These are phyloP conservation scores for Lophiotrema nucula DNA, from an alignment of 495 filamentous ascomycete genomes.

Conservation along the genomic window DNA sequence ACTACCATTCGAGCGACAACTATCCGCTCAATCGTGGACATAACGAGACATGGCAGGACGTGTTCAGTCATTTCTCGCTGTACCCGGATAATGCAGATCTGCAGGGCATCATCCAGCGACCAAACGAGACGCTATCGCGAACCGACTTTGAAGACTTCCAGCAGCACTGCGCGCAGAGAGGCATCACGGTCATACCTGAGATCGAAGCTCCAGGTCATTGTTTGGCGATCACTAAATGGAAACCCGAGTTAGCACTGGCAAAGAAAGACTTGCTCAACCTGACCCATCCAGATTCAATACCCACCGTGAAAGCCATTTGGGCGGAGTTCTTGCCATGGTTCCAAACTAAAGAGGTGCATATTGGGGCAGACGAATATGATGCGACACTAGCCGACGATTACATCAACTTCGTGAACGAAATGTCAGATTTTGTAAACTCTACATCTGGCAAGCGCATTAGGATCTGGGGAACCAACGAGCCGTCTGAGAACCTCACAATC, in stretches of 20 bases:
- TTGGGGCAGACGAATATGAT: conserved; percentile 59
- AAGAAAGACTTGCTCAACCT: conserved; percentile 54
- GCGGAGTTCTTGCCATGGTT: conserved; percentile 58
- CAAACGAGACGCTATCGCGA: conserved; percentile 51
- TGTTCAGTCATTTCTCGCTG: conserved; percentile 55
- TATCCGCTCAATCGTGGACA: conserved; percentile 55
- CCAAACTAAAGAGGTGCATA: conserved; percentile 55
- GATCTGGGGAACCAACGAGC: conserved; percentile 57
- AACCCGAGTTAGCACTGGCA: conserved; percentile 53
- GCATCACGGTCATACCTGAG: conserved; percentile 56
- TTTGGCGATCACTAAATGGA: conserved; percentile 57
- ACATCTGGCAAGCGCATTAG: conserved; percentile 49
- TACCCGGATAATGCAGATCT: conserved; percentile 45
- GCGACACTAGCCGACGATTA: conserved; percentile 52
- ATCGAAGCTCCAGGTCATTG: conserved; percentile 57
- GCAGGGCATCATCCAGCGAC: conserved; percentile 46
- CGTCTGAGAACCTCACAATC: conserved; percentile 43
- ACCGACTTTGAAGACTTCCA: conserved; percentile 53
- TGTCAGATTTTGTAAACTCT: conserved; percentile 47
- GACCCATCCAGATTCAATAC: conserved; percentile 54
- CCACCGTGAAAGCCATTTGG: conserved; percentile 55
- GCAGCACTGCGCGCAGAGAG: conserved; percentile 50
- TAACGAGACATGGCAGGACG: conserved; percentile 51
- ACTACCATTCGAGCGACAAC: conserved; percentile 59
- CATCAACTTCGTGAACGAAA: conserved; percentile 54